Evolutionary conservation across 495 filamentous ascomycete species (phyloP).

Genomic region (Tuber indicum): DNA sequence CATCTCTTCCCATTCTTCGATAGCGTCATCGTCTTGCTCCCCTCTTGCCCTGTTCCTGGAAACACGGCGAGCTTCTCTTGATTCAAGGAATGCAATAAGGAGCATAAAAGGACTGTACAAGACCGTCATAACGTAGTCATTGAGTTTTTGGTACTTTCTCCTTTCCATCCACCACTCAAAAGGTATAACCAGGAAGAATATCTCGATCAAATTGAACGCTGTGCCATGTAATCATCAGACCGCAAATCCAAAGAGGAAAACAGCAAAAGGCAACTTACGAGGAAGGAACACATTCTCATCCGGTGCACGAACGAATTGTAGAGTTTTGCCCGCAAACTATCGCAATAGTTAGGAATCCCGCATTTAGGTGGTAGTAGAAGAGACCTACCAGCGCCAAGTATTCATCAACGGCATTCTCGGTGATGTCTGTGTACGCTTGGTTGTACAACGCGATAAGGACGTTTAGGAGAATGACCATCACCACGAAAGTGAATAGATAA

Average conservation of each 20-base stretch:
- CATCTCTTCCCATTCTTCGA: constrained; percentile 92
- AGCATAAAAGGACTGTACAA: constrained; percentile 81
- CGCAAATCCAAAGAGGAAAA: constrained; percentile 2
- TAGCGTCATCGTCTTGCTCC: constrained; percentile 80
- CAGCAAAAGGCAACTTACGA: constrained; percentile 45
- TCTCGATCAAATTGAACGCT: constrained; percentile 85
- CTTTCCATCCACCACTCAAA: constrained; percentile 92
- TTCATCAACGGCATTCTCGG: constrained; percentile 87
- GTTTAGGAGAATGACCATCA: constrained; percentile 85
- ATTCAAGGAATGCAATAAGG: constrained; percentile 70
- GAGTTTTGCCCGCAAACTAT: constrained; percentile 74
- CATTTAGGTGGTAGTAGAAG: background rate
- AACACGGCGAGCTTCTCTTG: constrained; percentile 60
- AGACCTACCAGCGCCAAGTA: constrained; percentile 66
- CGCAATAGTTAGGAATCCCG: constrained; percentile 22
- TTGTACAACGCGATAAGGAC: constrained; percentile 96
- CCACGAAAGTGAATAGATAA: constrained; percentile 93
- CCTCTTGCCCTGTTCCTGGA: constrained; percentile 64
- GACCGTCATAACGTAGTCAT: constrained; percentile 77
- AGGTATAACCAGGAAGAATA: constrained; percentile 68
- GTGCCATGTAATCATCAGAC: constrained; percentile 6
- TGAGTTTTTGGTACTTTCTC: constrained; percentile 63
- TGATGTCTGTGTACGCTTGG: constrained; percentile 91
- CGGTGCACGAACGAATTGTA: constrained; percentile 91
- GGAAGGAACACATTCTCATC: constrained; percentile 98